Evolutionary conservation across 2,329 filamentous ascomycete genomes (phyloP), one percentile per base, ranked within the genome.

Genomic region (Pseudonectria foliicola): DNA sequence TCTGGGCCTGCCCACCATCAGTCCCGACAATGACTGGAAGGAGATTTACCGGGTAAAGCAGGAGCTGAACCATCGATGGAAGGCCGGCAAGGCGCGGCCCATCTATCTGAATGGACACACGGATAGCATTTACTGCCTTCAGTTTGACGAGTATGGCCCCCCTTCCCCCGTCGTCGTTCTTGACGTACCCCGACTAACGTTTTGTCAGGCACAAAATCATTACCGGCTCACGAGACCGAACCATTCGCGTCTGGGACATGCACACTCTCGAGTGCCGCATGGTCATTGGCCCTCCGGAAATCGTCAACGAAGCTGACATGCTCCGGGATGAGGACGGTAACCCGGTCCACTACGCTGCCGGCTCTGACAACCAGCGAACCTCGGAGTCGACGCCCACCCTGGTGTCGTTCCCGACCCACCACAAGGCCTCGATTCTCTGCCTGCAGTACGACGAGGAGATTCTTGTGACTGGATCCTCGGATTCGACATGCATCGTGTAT

Each of bases 61-160:
- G 40, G 74, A 83, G 43, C 72, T 98, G 42, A 82, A 87, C 48
- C 68, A 71, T 45, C 78, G 85, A 43, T 98, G 92, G 92, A 80
- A 77, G 50, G 68, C 80, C 33, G 83, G 85, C 37, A 80, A 81
- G 46, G 85, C 88, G 7, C 81, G 78, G 29, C 82, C 87, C 1
- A 79, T 94, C 37, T 96, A 95, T 59, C 73, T 98, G 14, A 87
- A 92, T 51, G 92, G 92, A 3, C 92, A 98, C 58, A 80, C 81
- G 16, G 92, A 98, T 59, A 95, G 88, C 46, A 93, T 98, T 38
- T 98, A 98, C 64, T 98, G 92, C 61, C 77, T 94, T 37, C 92
- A 98, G 56, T 98, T 96, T 57, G 92, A 98, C 59, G 90, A 96
- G 82, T 88, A 73, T 50, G 81, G 68, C 14, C 14, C 21, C 18